These are phyloP conservation scores for Lentinus polychrous DNA, from an alignment of 1,284 basidiomycete genomes.

Conservation along the genomic window DNA sequence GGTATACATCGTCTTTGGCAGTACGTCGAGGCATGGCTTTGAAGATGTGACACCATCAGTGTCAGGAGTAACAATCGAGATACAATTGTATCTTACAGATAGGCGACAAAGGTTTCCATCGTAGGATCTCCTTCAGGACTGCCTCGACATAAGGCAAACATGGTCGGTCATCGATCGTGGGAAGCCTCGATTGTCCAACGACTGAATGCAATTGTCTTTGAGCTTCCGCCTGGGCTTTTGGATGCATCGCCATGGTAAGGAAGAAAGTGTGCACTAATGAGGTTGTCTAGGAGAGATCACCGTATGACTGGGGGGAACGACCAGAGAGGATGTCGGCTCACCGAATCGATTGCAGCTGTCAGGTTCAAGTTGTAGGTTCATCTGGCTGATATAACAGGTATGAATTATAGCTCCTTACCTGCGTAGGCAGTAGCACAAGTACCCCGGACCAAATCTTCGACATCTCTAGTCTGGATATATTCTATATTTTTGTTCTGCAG, in stretches of 20 bases:
- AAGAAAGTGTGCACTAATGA: conserved; percentile 16
- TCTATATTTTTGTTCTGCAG: background rate
- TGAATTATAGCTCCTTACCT: background rate
- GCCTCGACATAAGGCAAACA: conserved; percentile 27
- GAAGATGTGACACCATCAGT: too few relatives aligned
- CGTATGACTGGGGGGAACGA: background rate
- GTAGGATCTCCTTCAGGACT: conserved; percentile 25
- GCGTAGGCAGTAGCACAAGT: background rate
- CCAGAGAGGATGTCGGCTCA: background rate
- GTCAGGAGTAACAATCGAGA: too few relatives aligned
- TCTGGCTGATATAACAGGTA: background rate
- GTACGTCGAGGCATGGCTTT: background rate
- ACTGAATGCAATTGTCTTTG: conserved; percentile 27
- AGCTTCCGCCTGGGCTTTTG: conserved; percentile 24
- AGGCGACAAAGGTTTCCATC: conserved; percentile 8
- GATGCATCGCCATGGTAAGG: conserved; percentile 25
- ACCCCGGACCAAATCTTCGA: too few relatives aligned
- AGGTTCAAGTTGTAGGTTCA: background rate
- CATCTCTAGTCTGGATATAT: too few relatives aligned
- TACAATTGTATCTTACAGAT: background rate
- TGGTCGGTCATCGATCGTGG: conserved; percentile 19
- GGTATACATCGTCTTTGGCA: background rate
- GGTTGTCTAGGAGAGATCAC: conserved; percentile 10
- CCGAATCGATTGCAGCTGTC: background rate
- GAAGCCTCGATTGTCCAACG: conserved; percentile 23